Evolutionary conservation across 129 eudicot genomes (phyloP).

Genomic region (Artemisia tridentata): DNA sequence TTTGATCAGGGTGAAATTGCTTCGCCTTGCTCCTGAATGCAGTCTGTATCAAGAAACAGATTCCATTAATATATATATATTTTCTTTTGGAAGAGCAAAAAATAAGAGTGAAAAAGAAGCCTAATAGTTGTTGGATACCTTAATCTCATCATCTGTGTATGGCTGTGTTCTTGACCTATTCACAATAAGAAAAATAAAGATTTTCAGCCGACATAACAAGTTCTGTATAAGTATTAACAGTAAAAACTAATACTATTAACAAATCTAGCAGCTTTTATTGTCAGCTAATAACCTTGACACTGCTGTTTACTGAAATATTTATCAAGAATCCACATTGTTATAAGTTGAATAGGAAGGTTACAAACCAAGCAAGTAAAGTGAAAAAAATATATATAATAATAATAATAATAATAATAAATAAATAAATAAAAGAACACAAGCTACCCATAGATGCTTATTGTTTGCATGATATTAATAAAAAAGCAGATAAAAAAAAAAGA

Average conservation of each 20-base stretch:
- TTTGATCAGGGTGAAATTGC: constrained; percentile 45
- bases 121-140: constrained; percentile 46
- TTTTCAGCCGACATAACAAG: not conserved
- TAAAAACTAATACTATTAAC: no score
- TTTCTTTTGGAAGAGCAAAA: not conserved
- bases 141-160: constrained; percentile 85
- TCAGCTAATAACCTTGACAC: no score
- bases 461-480: no score
- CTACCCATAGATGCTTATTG: no score
- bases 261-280: no score
- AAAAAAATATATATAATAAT: no score
- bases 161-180: constrained; percentile 68
- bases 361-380: no score
- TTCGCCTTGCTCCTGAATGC: constrained; percentile 41
- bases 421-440: no score
- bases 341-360: not conserved
- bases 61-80: not conserved
- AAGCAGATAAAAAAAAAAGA: no score
- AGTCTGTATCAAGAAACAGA: not conserved
- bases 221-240: no score
- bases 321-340: not conserved
- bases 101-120: not conserved
- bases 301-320: no score
- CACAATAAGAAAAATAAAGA: constrained; percentile 9
- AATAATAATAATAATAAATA: no score